Evolutionary conservation across 495 filamentous ascomycete species (phyloP), one percentile per base, ranked within the genome.

Genomic region (Peziza echinospora): DNA sequence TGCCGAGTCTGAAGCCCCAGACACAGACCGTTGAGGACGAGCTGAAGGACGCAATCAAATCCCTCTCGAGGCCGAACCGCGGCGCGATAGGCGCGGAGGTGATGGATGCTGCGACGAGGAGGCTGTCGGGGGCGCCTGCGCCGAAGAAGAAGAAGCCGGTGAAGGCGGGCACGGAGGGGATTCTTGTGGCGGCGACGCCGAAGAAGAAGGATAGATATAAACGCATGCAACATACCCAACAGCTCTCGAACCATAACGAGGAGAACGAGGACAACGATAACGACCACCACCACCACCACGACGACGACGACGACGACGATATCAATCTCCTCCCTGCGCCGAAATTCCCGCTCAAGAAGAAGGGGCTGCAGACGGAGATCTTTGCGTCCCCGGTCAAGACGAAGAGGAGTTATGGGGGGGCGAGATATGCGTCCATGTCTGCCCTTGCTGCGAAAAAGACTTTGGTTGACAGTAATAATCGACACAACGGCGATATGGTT

Each of bases 61-160:
- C 81, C 1, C 65, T 96, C 23, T 82, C 84, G 53, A 92, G 78
- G 60, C 89, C 89, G 5, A 93, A 94, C 56, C 71, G 89, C 47
- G 70, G 77, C 5, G 65, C 87, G 37, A 83, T 81, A 10, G 76
- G 75, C 10, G 76, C 76, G 52, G 76, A 78, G 43, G 66, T 84
- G 30, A 78, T 72, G 5, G 76, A 87, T 3, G 76, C 73, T 45
- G 73, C 73, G 8, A 78, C 81, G 50, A 75, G 71, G 54, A 70
- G 80, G 47, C 64, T 45, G 57, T 57, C 34, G 56, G 60, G 28
- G 56, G 63, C 43, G 23, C 8, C 40, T 42, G 17, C 22, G 50
- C 42, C 26, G 76, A 70, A 80, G 63, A 55, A 73, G 4, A 79
- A 73, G 52, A 82, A 80, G 53, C 73, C 78, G 5, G 65, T 71